Conservation (phyloP, 129 eudicot species). For the Flaveria linearis region DNA sequence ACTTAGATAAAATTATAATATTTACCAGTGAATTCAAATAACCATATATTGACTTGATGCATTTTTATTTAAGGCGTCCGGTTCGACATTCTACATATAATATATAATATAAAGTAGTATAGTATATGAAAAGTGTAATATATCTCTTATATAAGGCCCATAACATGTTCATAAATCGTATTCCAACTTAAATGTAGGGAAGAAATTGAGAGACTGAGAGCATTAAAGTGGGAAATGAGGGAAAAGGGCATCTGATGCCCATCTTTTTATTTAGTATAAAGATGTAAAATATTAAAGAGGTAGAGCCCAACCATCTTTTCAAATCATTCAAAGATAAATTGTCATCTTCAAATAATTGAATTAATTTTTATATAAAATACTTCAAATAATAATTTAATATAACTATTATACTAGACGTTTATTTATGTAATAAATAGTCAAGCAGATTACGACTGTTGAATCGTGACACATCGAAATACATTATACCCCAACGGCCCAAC, state of each 20-base stretch:
- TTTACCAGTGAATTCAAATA: background rate
- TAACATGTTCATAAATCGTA: slow-evolving; percentile 20
- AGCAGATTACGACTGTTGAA: background rate
- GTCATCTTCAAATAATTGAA: slow-evolving; percentile 17
- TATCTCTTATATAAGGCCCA: slow-evolving; percentile 4
- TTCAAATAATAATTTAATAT: background rate
- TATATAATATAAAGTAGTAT: background rate
- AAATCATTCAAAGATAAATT: slow-evolving; percentile 20
- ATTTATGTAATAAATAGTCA: background rate
- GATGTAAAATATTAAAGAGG: slow-evolving; percentile 18
- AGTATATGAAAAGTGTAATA: background rate
- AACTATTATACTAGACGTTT: background rate
- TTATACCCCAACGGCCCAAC: too few relatives aligned
- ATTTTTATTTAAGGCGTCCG: too few relatives aligned
- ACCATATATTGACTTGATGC: background rate
- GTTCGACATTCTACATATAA: too few relatives aligned
- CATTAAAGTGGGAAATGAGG: slow-evolving; percentile 13
- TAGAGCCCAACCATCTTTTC: slow-evolving; percentile 26
- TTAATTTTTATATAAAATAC: background rate
- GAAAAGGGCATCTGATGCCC: background rate
- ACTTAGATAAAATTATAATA: background rate
- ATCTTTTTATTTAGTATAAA: slow-evolving; percentile 10
- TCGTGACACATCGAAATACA: background rate
- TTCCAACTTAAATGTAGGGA: slow-evolving; percentile 8
- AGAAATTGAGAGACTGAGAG: slow-evolving; percentile 13